These are phyloP conservation scores for Solanum hybrid DNA, from an alignment of 305 asterid genomes.

Conservation along the genomic window DNA sequence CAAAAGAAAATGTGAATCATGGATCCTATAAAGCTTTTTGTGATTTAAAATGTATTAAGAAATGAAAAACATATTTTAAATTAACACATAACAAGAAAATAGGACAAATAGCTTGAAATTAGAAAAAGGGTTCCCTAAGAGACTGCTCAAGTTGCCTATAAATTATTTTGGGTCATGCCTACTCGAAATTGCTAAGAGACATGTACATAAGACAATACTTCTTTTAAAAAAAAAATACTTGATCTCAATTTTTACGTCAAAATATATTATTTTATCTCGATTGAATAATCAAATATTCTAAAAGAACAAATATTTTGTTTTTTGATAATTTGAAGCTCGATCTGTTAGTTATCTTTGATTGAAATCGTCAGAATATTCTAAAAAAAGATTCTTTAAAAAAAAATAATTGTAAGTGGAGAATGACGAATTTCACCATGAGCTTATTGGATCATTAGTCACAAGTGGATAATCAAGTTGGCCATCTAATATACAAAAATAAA, in stretches of 20 bases:
- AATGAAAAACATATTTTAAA: not conserved
- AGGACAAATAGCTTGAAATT: not conserved
- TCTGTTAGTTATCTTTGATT: not conserved
- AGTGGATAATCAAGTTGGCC: not conserved
- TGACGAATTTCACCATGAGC: not conserved
- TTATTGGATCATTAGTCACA: not conserved
- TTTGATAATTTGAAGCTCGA: not conserved
- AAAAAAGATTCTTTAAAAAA: not conserved
- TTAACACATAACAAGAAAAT: not conserved
- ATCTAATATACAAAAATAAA: not conserved
- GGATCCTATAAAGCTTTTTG: not conserved
- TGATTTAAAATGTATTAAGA: not conserved
- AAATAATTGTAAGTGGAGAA: not conserved
- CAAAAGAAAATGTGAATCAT: not conserved
- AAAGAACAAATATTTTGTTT: not conserved
- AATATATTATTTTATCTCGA: not conserved
- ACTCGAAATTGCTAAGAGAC: not conserved
- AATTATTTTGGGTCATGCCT: not conserved
- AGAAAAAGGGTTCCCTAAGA: not conserved
- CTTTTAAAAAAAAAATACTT: not conserved
- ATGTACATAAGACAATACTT: not conserved
- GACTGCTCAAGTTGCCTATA: not conserved
- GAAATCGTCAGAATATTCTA: not conserved
- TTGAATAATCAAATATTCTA: not conserved
- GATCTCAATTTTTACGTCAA: not conserved